Evolutionary conservation across 2,329 filamentous ascomycete genomes (phyloP), one percentile per base, ranked within the genome.

Genomic region (Trichoderma harzianum): DNA sequence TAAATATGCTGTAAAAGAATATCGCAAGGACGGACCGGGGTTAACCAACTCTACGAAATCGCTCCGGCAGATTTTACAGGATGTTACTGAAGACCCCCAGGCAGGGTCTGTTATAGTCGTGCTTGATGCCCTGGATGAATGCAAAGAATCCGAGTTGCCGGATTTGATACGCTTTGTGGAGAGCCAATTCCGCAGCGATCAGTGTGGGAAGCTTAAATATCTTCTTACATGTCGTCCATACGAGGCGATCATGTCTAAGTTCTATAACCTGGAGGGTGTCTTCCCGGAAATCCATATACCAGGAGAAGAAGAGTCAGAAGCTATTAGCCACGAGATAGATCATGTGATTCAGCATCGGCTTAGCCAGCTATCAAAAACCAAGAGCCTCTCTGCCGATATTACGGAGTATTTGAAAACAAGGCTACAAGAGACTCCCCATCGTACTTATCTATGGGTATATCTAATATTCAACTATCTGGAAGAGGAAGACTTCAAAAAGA

Each of bases 401-500:
- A 76, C 18, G 2, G 7, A 14, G 6, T 30, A 28, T n/a, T 5
- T 57, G 2, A 18, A 30, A 28, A 28, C 0, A 0, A 57, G 24
- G 12, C 5, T 57, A 8, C 70, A 73, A 28, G 55, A 63, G 4
- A 67, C 68, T 26, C 28, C 72, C 1, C 74, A 82, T 43, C 78
- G 80, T 10, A 83, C 80, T 0, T 83, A 82, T 61, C 79, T 83
- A 12, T 83, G 79, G 81, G 74, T 82, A 2, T 76, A 80, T 55
- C 76, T 83, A 61, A 75, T 82, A 2, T 80, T 82, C 11, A 73
- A 82, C 14, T 74, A 78, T 63, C 69, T 83, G 11, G 26, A 76
- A 43, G 1, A 6, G 2, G n/a, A 51, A 51, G 1, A 51, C 4
- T 51, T 51, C 3, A 51, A 51, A 6, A 51, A 21, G n/a, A 51